phyloP scores from a whole-genome alignment of 2,329 filamentous ascomycete species.

The Calonectria montana region DNA sequence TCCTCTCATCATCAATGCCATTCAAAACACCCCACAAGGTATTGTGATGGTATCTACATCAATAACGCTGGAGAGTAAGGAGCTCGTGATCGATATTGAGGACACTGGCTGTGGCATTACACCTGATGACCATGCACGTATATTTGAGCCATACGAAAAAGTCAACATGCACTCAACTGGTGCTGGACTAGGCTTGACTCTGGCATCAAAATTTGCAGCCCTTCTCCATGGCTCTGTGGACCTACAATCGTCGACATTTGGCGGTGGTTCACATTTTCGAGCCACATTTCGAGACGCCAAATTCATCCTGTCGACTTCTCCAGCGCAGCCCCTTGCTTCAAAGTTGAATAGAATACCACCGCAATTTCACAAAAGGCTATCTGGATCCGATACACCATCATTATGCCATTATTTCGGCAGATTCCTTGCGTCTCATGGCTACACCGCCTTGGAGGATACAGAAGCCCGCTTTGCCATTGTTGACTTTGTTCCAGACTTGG shows the following conservation, averaged over 20 bases:
- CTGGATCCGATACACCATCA: not conserved
- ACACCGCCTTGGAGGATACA: slow-evolving; percentile 1
- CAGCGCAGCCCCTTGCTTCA: not conserved
- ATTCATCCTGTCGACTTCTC: not conserved
- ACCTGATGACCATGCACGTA: slow-evolving; percentile 46
- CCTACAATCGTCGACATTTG: slow-evolving; percentile 49
- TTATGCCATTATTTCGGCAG: slow-evolving; percentile 17
- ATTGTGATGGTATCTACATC: slow-evolving; percentile 50
- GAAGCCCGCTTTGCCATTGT: slow-evolving; percentile 26
- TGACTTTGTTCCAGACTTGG: slow-evolving; percentile 18
- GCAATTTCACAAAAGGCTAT: slow-evolving; percentile 11
- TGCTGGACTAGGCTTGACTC: slow-evolving; percentile 55
- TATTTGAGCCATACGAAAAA: slow-evolving; percentile 58
- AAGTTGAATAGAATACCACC: slow-evolving; percentile 6
- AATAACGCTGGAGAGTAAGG: slow-evolving; percentile 42
- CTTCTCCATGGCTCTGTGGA: slow-evolving; percentile 52
- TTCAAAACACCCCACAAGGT: slow-evolving; percentile 53
- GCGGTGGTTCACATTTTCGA: slow-evolving; percentile 54
- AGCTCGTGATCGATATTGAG: slow-evolving; percentile 52
- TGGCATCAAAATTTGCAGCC: slow-evolving; percentile 54
- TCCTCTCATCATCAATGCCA: slow-evolving; percentile 53
- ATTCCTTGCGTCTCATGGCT: slow-evolving; percentile 15
- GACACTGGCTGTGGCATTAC: slow-evolving; percentile 56
- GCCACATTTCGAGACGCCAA: slow-evolving; percentile 32
- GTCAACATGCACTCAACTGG: slow-evolving; percentile 50